Base-by-base conservation (phyloP, 2,329 filamentous ascomycete genomes). In the Aspergillus tanneri region DNA sequence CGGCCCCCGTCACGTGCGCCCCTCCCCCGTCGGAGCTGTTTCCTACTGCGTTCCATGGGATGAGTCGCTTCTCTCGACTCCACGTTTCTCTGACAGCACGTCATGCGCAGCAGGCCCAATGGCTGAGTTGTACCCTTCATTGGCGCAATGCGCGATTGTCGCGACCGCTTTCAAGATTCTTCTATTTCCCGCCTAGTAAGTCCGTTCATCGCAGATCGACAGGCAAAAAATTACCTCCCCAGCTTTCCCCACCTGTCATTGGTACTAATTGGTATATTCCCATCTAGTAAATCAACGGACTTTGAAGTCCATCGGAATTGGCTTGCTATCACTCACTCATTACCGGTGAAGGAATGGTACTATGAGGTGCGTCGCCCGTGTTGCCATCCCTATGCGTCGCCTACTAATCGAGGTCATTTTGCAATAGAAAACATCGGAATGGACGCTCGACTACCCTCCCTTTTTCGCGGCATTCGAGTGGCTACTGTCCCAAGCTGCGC, bases 291-390 rank as follows among this genome's bases (percentile, higher is more conserved):
- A 78, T 99, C 93, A 5, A 99, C 93, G 60, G 93, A 99, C 71
- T 99, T 99, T 64, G 93, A 99, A 72, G 93, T 99, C 46, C 93
- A 99, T 73, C 86, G 93, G 57, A 99, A 99, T 76, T 99, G 93
- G 93, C 84, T 99, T 32, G 93, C 93, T 55, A 90, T 97, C 60
- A 97, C 93, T 4, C 80, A 96, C 72, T 95, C 88, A 53, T 79
- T 97, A 16, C 88, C 92, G 3, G 73, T 91, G 42, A 84, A 87
- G 69, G 79, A 95, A 59, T 99, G 93, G 93, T 99, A 99, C 73
- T 91, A 86, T 66, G 93, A 99, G 73, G 82, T 84, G 65, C 51
- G 67, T 50, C 27, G n/a, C 16, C 16, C 25, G 21, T 23, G 6
- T n/a, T 19, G 32, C 22, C 18, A 36, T 22, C 18, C 18, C 16